phyloP scores from a whole-genome alignment of 768 basidiomycete genomes.

The Boletellus emodensis region DNA sequence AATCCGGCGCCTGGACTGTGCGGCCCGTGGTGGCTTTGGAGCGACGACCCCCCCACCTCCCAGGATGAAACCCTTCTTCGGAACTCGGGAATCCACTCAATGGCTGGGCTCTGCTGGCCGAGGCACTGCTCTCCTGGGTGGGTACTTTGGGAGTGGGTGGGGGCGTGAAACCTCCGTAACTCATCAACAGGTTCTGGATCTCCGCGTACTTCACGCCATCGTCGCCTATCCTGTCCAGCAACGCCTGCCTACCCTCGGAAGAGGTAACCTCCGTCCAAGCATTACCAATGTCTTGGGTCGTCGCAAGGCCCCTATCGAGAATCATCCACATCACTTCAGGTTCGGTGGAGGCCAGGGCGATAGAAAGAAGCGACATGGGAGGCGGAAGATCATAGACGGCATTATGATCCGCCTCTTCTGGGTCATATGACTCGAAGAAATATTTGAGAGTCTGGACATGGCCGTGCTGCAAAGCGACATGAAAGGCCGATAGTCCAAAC shows the following conservation, averaged over 20 bases:
- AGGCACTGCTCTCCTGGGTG: constrained; percentile 7
- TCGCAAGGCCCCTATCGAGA: constrained; percentile 54
- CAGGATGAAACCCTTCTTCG: constrained; percentile 1
- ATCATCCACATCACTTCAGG: constrained; percentile 64
- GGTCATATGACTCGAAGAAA: constrained; percentile 60
- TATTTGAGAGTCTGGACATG: constrained; percentile 50
- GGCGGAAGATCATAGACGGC: constrained; percentile 44
- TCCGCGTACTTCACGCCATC: constrained; percentile 42
- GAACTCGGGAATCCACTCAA: constrained; percentile 6
- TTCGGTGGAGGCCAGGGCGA: constrained; percentile 58
- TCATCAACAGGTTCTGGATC: constrained; percentile 50
- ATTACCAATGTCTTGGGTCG: constrained; percentile 43
- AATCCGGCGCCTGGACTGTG: not conserved
- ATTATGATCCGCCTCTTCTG: constrained; percentile 47
- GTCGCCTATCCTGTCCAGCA: constrained; percentile 22
- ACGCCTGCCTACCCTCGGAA: constrained; percentile 25
- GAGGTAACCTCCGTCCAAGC: constrained; percentile 50
- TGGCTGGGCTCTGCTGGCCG: constrained; percentile 13
- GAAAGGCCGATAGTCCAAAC: constrained; percentile 57
- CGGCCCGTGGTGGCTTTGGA: not conserved
- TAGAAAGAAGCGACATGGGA: constrained; percentile 44
- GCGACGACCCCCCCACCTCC: constrained; percentile 13
- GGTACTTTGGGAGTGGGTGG: constrained; percentile 33
- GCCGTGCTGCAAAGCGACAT: constrained; percentile 55
- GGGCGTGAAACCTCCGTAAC: constrained; percentile 48